phyloP scores from a whole-genome alignment of 345 rosid genomes.

The Dipteronia sinensis region DNA sequence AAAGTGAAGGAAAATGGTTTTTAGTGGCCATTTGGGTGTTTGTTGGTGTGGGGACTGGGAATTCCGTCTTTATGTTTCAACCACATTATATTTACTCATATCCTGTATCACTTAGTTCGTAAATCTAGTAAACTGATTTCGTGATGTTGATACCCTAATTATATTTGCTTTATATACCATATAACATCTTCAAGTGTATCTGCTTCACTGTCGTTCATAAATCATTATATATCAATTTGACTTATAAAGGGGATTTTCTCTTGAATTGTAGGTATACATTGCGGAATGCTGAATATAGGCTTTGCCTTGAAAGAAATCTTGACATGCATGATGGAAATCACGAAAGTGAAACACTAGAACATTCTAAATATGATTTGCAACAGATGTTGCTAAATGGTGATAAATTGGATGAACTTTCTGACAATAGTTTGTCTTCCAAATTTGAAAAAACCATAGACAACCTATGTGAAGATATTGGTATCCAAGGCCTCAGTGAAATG shows the following conservation, averaged over 20 bases:
- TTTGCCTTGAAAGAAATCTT: conserved; percentile 84
- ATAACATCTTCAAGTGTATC: conserved; percentile 3
- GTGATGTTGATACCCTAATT: background rate
- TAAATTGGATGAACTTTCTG: conserved; percentile 29
- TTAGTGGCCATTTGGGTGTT: conserved; percentile 7
- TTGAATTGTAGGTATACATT: conserved; percentile 69
- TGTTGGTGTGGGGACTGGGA: background rate
- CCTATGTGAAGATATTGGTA: conserved; percentile 34
- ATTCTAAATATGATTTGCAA: conserved; percentile 41
- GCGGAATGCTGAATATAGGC: conserved; percentile 90
- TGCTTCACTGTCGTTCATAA: background rate
- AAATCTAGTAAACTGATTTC: background rate
- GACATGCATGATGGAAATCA: conserved; percentile 49
- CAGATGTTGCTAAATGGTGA: conserved; percentile 38
- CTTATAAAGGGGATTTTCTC: conserved; percentile 17
- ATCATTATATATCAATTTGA: background rate
- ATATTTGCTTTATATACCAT: conserved; percentile 4
- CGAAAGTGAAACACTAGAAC: conserved; percentile 42
- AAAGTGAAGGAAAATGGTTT: background rate
- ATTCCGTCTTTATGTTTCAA: background rate
- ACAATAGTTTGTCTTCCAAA: conserved; percentile 36
- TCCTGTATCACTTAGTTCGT: background rate
- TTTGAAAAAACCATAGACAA: conserved; percentile 34
- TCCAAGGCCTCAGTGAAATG: conserved; percentile 62
- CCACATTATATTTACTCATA: background rate